Conservation (phyloP, 768 basidiomycete species). For the Macrolepiota fuliginosa region DNA sequence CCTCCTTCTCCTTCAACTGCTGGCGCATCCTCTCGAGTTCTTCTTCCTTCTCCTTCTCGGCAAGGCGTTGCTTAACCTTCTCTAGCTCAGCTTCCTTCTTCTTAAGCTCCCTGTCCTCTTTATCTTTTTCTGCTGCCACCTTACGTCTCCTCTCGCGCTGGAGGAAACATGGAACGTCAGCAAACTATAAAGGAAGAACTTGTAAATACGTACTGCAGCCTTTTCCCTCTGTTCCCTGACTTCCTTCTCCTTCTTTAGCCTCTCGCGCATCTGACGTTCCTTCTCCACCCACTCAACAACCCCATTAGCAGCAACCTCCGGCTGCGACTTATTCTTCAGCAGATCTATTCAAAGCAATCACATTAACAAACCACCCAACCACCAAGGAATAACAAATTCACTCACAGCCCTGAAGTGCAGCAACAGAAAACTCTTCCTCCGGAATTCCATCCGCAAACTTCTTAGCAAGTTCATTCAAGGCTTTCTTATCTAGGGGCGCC, state of each 20-base stretch:
- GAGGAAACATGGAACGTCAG: not conserved
- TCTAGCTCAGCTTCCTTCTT: conserved; percentile 61
- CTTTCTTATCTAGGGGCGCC: conserved; percentile 61
- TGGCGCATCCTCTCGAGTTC: conserved; percentile 39
- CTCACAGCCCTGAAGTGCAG: conserved; percentile 88
- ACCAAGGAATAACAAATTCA: conserved; percentile 23
- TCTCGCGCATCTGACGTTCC: conserved; percentile 75
- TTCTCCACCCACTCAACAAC: conserved; percentile 70
- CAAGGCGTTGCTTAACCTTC: conserved; percentile 47
- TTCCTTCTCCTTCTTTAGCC: conserved; percentile 72
- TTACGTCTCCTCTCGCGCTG: conserved; percentile 50
- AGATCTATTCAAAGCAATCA: conserved; percentile 47
- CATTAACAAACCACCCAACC: not conserved
- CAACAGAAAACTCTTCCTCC: conserved; percentile 85
- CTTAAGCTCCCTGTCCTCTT: conserved; percentile 60
- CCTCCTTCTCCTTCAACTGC: conserved; percentile 43
- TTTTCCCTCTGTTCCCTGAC: conserved; percentile 67
- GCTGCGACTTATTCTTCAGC: conserved; percentile 81
- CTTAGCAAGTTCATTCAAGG: conserved; percentile 68
- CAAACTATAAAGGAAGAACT: not conserved
- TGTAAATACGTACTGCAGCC: conserved; percentile 50
- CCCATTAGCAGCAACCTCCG: conserved; percentile 68
- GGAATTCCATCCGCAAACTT: conserved; percentile 80
- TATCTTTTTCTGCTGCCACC: conserved; percentile 55
- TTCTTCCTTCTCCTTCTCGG: conserved; percentile 52